Evolutionary conservation across 306 rosid species (phyloP).

Genomic region (Gleditsia sinensis): DNA sequence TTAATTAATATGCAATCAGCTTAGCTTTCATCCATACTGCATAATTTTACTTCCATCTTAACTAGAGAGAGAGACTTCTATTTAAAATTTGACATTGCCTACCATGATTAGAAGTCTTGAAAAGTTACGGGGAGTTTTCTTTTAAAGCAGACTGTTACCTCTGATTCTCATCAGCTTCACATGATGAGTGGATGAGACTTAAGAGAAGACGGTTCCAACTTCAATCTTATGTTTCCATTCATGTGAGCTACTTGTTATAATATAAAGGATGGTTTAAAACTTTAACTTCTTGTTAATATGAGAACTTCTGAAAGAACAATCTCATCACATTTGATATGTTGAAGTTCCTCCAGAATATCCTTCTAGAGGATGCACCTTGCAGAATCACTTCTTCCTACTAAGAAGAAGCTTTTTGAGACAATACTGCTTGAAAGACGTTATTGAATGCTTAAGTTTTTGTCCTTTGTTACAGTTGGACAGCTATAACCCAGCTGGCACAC

Average conservation of each 20-base stretch:
- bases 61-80: not conserved
- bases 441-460: slow-evolving; percentile 10
- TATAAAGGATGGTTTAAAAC: not conserved
- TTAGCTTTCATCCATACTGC: not conserved
- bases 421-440: slow-evolving; percentile 5
- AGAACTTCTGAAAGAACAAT: slow-evolving; percentile 17
- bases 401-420: not conserved
- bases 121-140: slow-evolving; percentile 5
- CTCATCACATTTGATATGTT: not conserved
- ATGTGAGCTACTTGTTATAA: slow-evolving; percentile 5
- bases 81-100: not conserved
- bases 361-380: not conserved
- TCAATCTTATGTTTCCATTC: not conserved
- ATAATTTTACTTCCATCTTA: not conserved
- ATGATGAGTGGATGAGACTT: not conserved
- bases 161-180: slow-evolving; percentile 5
- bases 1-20: no score
- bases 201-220: not conserved
- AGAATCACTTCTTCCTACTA: slow-evolving; percentile 8
- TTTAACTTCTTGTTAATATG: slow-evolving; percentile 8
- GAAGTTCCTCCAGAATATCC: not conserved
- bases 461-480: slow-evolving; percentile 83
- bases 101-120: not conserved
- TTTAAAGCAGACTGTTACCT: slow-evolving; percentile 4
- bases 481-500: slow-evolving; percentile 89